phyloP scores from a whole-genome alignment of 2,329 filamentous ascomycete species.

The Hymenoscyphus fraxineus region DNA sequence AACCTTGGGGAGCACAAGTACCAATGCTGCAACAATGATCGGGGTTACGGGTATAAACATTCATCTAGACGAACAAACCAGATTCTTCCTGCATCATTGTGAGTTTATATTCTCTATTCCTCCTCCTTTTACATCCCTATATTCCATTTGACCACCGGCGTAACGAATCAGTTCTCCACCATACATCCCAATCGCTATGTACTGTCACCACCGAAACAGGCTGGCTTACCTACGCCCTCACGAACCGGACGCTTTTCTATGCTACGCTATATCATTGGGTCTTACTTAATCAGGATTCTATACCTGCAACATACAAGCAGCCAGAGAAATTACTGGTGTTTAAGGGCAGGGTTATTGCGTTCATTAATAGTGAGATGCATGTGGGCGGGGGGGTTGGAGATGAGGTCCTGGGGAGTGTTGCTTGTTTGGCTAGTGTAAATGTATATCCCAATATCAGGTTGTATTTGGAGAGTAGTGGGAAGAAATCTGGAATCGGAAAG shows the following conservation, averaged over 20 bases:
- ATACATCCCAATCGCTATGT: conserved; percentile 8
- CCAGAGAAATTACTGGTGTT: conserved; percentile 1
- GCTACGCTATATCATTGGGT: conserved; percentile 11
- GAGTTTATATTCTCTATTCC: background rate
- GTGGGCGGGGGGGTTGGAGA: background rate
- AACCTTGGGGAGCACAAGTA: background rate
- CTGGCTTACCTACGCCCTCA: conserved; percentile 9
- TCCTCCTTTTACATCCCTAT: background rate
- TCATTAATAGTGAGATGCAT: background rate
- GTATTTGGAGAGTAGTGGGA: background rate
- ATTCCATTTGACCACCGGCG: background rate
- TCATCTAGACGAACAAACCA: conserved; percentile 1
- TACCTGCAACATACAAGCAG: background rate
- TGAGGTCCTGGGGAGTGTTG: conserved; percentile 7
- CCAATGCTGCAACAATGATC: background rate
- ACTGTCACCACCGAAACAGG: conserved; percentile 8
- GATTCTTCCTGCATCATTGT: conserved; percentile 10
- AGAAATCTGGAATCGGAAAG: background rate
- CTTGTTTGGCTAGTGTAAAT: conserved; percentile 13
- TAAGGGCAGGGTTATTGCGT: background rate
- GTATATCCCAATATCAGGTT: background rate
- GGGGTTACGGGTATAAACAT: background rate
- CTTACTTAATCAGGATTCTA: background rate
- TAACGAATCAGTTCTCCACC: conserved; percentile 3
- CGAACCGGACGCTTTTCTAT: conserved; percentile 2